Conservation (phyloP, 2,329 filamentous ascomycete species). For the Microdochium paspali region DNA sequence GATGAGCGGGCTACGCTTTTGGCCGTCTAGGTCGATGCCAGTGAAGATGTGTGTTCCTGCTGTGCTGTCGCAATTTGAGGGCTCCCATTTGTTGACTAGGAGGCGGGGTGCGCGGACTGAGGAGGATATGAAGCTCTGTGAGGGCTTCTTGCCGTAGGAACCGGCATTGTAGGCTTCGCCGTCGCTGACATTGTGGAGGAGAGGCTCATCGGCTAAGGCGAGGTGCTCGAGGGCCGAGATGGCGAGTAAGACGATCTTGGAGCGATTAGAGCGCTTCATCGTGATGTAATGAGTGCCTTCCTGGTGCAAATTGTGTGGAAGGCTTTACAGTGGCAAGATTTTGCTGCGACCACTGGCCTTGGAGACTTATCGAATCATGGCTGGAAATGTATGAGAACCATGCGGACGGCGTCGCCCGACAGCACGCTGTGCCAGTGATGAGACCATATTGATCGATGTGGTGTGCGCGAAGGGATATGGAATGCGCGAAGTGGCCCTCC, state of each 20-base stretch:
- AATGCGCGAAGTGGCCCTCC: no score
- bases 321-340: no score
- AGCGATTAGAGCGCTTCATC: no score
- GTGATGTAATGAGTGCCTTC: no score
- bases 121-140: conserved; percentile 1
- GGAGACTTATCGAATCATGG: no score
- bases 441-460: no score
- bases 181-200: background rate
- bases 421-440: no score
- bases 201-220: background rate
- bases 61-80: background rate
- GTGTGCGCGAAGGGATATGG: no score
- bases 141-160: background rate
- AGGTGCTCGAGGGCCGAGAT: background rate
- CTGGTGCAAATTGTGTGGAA: no score
- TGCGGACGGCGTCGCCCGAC: no score
- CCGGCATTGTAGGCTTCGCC: conserved; percentile 1
- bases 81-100: background rate
- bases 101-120: background rate
- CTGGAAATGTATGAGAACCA: no score
- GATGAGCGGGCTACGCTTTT: conserved; percentile 1
- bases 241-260: background rate
- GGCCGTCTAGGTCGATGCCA: background rate
- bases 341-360: no score
- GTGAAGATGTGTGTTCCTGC: conserved; percentile 1